Evolutionary conservation across 2,329 filamentous ascomycete species (phyloP).

Genomic region (Phaeosphaeria sp.): DNA sequence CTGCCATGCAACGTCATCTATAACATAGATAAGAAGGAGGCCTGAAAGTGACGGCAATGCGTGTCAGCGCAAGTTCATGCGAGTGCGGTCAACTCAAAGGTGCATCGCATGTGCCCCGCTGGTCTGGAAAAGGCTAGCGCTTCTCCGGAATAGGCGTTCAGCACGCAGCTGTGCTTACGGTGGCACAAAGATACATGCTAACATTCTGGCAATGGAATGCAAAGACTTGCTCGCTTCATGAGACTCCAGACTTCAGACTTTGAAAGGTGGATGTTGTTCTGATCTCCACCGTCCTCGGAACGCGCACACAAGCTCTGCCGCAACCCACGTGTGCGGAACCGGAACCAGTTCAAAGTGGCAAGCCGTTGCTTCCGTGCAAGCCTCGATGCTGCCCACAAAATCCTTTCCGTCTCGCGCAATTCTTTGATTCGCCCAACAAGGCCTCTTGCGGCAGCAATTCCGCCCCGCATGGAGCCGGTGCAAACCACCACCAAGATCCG

Average conservation of each 20-base stretch:
- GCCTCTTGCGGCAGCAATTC: background rate
- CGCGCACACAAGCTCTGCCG: background rate
- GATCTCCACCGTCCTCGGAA: background rate
- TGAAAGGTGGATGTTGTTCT: background rate
- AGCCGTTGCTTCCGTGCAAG: background rate
- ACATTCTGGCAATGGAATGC: background rate
- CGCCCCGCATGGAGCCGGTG: background rate
- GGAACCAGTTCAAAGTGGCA: constrained; percentile 1
- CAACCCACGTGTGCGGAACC: constrained; percentile 13
- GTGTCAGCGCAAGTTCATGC: background rate
- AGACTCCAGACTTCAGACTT: background rate
- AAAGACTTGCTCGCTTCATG: background rate
- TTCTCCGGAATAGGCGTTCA: background rate
- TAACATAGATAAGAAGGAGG: background rate
- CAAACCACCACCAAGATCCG: background rate
- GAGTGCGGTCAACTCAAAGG: background rate
- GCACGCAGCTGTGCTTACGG: background rate
- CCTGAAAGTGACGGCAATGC: background rate
- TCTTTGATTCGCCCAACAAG: background rate
- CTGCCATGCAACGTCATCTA: background rate
- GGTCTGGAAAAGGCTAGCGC: background rate
- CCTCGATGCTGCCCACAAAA: background rate
- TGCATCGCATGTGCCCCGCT: background rate
- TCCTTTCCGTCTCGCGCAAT: background rate
- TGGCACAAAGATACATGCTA: background rate